Evolutionary conservation across 768 basidiomycete species (phyloP).

Genomic region (Trametes meyenii): DNA sequence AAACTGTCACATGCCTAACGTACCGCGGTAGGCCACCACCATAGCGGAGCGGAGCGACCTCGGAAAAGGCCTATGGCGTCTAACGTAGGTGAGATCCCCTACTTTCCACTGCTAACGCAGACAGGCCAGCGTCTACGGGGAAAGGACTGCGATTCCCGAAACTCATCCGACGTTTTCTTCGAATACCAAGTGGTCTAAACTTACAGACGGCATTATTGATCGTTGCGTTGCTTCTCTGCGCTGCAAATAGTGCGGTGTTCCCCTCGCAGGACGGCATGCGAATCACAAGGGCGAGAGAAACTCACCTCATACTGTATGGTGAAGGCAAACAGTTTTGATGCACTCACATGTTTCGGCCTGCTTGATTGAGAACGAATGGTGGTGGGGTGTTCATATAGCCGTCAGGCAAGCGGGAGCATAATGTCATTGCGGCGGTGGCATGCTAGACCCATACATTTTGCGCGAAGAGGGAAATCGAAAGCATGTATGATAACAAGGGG

Average conservation of each 20-base stretch:
- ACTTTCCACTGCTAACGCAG: too few relatives aligned
- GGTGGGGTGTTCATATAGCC: not conserved
- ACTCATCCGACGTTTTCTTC: slow-evolving; percentile 3
- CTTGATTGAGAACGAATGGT: not conserved
- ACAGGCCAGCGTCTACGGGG: not conserved
- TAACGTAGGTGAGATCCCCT: not conserved
- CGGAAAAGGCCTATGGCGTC: not conserved
- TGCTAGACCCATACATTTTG: slow-evolving; percentile 33
- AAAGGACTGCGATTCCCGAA: not conserved
- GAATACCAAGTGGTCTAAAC: too few relatives aligned
- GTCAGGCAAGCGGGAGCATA: slow-evolving; percentile 18
- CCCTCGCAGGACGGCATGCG: too few relatives aligned
- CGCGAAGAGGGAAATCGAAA: slow-evolving; percentile 29
- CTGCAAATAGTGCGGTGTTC: too few relatives aligned
- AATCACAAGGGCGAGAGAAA: too few relatives aligned
- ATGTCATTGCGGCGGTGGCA: slow-evolving; percentile 21
- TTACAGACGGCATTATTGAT: not conserved
- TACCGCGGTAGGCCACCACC: not conserved
- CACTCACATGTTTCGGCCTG: not conserved
- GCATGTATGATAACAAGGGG: slow-evolving; percentile 29
- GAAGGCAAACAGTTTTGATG: too few relatives aligned
- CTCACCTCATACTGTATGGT: too few relatives aligned
- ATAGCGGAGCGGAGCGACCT: slow-evolving; percentile 1
- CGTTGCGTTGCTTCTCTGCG: too few relatives aligned
- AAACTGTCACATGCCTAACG: slow-evolving; percentile 14